These are phyloP conservation scores for Metschnikowia rubicola DNA, from an alignment of 805 yeast genomes.

Conservation along the genomic window DNA sequence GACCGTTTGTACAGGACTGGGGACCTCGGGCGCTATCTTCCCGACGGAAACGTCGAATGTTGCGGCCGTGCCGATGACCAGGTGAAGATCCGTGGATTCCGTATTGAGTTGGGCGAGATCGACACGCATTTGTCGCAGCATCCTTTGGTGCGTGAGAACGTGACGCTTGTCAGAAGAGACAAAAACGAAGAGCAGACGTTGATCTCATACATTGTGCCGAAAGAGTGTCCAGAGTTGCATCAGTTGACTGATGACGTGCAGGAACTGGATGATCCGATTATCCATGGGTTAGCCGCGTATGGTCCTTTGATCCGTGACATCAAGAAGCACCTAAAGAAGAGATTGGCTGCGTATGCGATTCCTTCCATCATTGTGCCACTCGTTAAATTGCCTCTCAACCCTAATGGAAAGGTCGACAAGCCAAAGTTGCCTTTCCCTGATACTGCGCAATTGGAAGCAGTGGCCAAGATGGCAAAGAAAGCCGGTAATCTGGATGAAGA, in stretches of 20 bases:
- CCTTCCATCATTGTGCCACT: constrained; percentile 91
- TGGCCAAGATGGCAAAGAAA: constrained; percentile 45
- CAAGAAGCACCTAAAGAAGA: constrained; percentile 70
- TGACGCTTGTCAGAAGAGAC: constrained; percentile 88
- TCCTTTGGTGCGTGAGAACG: constrained; percentile 85
- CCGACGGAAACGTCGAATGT: constrained; percentile 97
- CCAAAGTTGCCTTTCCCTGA: constrained; percentile 96
- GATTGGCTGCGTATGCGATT: constrained; percentile 89
- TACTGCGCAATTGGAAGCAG: constrained; percentile 75
- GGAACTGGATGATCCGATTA: constrained; percentile 56
- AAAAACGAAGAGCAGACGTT: constrained; percentile 89
- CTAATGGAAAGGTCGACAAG: constrained; percentile 97
- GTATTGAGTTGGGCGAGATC: constrained; percentile 97
- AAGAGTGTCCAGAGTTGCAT: constrained; percentile 42
- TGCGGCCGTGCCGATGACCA: constrained; percentile 99
- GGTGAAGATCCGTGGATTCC: constrained; percentile 96
- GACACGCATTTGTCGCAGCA: constrained; percentile 96
- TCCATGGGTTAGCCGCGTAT: constrained; percentile 73
- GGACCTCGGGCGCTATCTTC: constrained; percentile 92
- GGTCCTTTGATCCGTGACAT: constrained; percentile 76
- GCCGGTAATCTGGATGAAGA: constrained; percentile 44
- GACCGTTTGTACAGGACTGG: constrained; percentile 97
- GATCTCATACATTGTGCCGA: constrained; percentile 88
- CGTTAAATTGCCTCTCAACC: constrained; percentile 84
- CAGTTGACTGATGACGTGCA: constrained; percentile 49